Conservation (phyloP, 2,329 filamentous ascomycete species). For the Fusarium pilosicola region DNA sequence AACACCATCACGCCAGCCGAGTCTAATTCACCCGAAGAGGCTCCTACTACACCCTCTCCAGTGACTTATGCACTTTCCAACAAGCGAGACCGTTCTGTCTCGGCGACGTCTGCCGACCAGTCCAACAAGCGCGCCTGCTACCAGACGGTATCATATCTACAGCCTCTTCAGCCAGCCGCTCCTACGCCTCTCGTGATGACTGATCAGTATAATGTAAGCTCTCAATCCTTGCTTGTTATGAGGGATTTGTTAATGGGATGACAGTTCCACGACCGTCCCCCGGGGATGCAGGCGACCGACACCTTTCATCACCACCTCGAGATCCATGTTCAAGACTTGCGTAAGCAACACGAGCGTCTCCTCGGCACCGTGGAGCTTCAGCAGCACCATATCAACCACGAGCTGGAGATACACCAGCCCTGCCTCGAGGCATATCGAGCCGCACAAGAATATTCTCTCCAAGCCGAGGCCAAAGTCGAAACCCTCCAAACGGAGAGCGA, state of each 20-base stretch:
- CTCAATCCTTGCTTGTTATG: accelerated
- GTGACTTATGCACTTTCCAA: background rate
- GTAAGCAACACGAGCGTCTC: background rate
- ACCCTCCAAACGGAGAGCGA: background rate
- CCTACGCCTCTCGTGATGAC: background rate
- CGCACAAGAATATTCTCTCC: background rate
- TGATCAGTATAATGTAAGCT: background rate
- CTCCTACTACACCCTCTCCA: background rate
- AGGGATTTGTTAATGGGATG: background rate
- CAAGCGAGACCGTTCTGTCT: slow-evolving; percentile 1
- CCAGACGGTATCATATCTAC: background rate
- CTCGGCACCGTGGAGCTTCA: background rate
- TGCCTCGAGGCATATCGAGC: background rate
- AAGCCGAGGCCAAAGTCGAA: background rate
- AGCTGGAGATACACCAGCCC: background rate
- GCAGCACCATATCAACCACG: background rate
- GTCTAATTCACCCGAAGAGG: background rate
- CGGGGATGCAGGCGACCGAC: background rate
- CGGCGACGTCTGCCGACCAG: background rate
- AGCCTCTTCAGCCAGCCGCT: background rate
- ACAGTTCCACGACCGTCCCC: background rate
- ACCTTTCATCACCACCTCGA: background rate
- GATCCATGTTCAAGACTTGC: background rate
- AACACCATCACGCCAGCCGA: background rate
- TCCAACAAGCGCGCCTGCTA: background rate